Evolutionary conservation across 2,329 filamentous ascomycete genomes (phyloP), one percentile per base, ranked within the genome.

Genomic region (Fusarium solani-melongenae): DNA sequence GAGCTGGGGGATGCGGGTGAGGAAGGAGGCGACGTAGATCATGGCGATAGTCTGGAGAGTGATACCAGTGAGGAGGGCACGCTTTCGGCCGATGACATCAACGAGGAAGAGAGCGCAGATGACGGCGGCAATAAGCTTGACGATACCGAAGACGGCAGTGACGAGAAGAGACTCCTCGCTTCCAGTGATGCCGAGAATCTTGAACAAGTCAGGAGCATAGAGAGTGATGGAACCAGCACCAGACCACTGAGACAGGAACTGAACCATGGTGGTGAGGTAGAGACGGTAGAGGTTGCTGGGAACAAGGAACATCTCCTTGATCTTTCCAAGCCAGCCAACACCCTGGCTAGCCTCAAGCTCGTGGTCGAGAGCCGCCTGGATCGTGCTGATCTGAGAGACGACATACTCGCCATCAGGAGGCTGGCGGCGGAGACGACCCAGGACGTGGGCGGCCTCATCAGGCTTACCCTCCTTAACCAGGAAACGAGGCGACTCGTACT

Each of bases 91-190:
- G 72, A 95, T 91, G 62, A 92, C 90, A 75, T 95, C 93, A 72
- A 95, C 92, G 10, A 95, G 87, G 87, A 95, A 94, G 61, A 95
- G 86, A 0, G 93, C 93, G 79, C 93, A 95, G 41, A 89, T 73
- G 34, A 95, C 79, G 15, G 92, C 89, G 0, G 91, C 88, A 8
- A 89, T 79, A 63, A 95, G 88, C 79, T 95, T 95, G 75, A 94
- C 86, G 60, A 94, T 88, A 49, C 93, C 93, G 62, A 95, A 94
- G 59, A 96, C 89, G 5, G 90, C 92, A 0, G 92, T 95, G 15
- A 93, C 89, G 39, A 95, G 90, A 0, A 95, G 88, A 62, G 90
- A 90, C 80, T 94, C 91, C 51, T 91, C 88, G 51, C 87, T 87
- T 9, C 93, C 92, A 1, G 87, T 89, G 55, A 93, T 90, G 6